These are phyloP conservation scores for Saccharum officinarum DNA, from an alignment of 176 grass and related monocot genomes.

Conservation along the genomic window DNA sequence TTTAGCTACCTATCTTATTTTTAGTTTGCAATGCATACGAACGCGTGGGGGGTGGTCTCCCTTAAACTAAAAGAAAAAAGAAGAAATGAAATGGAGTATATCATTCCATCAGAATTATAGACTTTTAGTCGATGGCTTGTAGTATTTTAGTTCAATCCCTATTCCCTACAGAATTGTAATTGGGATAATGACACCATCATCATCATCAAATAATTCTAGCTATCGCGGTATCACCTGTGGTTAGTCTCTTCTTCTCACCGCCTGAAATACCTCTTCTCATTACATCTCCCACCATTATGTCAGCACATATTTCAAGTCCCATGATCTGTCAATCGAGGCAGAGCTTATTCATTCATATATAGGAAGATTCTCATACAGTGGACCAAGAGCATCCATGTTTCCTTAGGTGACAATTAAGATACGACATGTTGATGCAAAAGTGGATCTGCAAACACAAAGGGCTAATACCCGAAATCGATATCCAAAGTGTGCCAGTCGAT, in stretches of 20 bases:
- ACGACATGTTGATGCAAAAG: too few relatives aligned
- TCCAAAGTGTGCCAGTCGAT: too few relatives aligned
- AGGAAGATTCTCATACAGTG: neutral
- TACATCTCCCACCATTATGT: slow-evolving; percentile 70
- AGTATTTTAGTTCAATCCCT: neutral
- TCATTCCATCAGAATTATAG: neutral
- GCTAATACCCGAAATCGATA: too few relatives aligned
- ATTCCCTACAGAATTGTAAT: neutral
- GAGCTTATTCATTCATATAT: neutral
- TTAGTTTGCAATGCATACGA: neutral
- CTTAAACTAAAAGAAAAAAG: neutral
- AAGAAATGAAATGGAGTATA: neutral
- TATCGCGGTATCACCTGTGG: slow-evolving; percentile 55
- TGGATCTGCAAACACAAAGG: too few relatives aligned
- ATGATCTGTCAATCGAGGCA: slow-evolving; percentile 59
- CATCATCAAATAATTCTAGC: neutral
- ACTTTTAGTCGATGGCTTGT: neutral
- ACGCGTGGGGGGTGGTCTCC: too few relatives aligned
- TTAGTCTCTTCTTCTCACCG: slow-evolving; percentile 89
- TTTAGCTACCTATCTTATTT: neutral
- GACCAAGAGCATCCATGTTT: neutral
- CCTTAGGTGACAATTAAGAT: neutral
- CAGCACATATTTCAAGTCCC: slow-evolving; percentile 82
- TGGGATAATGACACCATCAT: neutral
- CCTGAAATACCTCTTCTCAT: slow-evolving; percentile 96